Base-by-base conservation (phyloP, 1,284 basidiomycete species). In the Pseudozyma hubeiensis region DNA sequence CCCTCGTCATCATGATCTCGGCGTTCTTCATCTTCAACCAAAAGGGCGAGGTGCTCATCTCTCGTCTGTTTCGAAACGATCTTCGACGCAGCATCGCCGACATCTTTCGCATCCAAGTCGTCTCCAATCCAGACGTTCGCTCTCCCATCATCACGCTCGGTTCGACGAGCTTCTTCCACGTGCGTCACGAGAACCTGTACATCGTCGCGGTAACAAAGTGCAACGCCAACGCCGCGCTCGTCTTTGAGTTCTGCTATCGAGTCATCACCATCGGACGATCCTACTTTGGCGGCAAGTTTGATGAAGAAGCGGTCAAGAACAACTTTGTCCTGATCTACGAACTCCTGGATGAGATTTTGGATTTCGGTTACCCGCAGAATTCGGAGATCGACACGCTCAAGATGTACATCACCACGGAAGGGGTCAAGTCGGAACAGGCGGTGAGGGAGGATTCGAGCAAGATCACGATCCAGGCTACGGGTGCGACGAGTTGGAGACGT, bases 321-420 rank as follows among this genome's bases (percentile, higher is more conserved):
- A 99, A 99, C 87, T 99, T 99, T 86, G 75, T 81, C 39, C 53
- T 81, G 9, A 68, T 83, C 50, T 82, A 83, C 70, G 81, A 84
- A 68, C 65, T 83, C 24, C 53, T 82, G 10, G 83, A 82, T 39
- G 78, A 99, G 86, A 97, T 98, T 84, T 90, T 93, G 82, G 96
- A 99, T 86, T 99, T 98, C 86, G 96, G 97, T 43, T 99, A 96
- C 86, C 96, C 96, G n/a, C 97, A 99, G 85, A 99, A 97, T 85
- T 96, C 94, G 74, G 96, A 99, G 85, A 94, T 92, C 48, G 95
- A 98, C 85, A 97, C 96, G 5, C 88, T 99, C 47, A 99, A 99
- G 86, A 92, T 93, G 80, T 97, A 97, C 85, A 98, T 99, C 72
- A 98, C 96, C 16, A 98, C 95, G 0, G 96, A 99, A 86, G 94